phyloP scores from a whole-genome alignment of 2,329 filamentous ascomycete species.

The Fusarium heterosporum region DNA sequence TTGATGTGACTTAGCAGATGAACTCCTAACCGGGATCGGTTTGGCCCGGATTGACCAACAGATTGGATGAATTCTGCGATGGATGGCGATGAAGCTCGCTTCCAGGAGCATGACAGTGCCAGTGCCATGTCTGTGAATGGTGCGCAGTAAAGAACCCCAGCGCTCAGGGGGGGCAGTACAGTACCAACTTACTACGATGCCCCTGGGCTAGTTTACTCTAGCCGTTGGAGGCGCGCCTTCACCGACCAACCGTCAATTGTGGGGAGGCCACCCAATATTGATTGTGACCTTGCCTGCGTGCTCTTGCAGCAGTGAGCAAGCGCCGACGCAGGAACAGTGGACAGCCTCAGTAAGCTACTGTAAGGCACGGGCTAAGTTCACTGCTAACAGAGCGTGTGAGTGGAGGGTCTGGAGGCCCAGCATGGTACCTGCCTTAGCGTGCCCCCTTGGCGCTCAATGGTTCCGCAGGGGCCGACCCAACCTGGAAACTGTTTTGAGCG shows the following conservation, averaged over 20 bases:
- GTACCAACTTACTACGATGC: slow-evolving; percentile 12
- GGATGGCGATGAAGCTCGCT: not conserved
- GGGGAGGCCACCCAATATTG: slow-evolving; percentile 12
- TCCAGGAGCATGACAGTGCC: not conserved
- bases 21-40: slow-evolving; percentile 37
- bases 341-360: slow-evolving; percentile 6
- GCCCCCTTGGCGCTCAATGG: slow-evolving; percentile 35
- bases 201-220: slow-evolving; percentile 27
- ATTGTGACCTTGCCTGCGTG: not conserved
- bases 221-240: slow-evolving; percentile 39
- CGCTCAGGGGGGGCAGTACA: slow-evolving; percentile 6
- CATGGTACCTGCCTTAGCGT: slow-evolving; percentile 44
- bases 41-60: slow-evolving; percentile 16
- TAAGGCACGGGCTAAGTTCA: slow-evolving; percentile 23
- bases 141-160: slow-evolving; percentile 2
- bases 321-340: slow-evolving; percentile 34
- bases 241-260: slow-evolving; percentile 32
- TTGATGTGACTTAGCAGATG: slow-evolving; percentile 20
- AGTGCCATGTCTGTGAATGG: slow-evolving; percentile 24
- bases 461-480: slow-evolving; percentile 27
- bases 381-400: not conserved
- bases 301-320: slow-evolving; percentile 9
- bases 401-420: slow-evolving; percentile 9
- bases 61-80: slow-evolving; percentile 2
- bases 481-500: slow-evolving; percentile 20